Base-by-base conservation (phyloP, 2,329 filamentous ascomycete species). In the Trichoderma harzianum region DNA sequence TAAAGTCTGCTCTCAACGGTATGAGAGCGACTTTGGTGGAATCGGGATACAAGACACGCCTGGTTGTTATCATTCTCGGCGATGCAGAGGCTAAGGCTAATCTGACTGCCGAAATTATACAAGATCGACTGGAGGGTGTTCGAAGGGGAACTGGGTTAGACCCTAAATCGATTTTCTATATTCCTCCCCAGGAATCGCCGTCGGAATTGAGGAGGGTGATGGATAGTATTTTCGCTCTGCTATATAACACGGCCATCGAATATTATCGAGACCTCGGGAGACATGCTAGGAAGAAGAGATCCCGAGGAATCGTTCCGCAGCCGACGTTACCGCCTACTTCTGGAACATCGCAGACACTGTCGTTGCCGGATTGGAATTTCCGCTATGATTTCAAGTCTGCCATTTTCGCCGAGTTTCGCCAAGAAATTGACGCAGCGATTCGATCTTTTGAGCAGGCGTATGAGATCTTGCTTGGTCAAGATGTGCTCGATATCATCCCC, bases 211-310 rank as follows among this genome's bases (percentile, higher is more conserved):
- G 90, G 73, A 89, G 90, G 8, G 94, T 95, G 74, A 90, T 92
- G 0, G 89, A 91, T 69, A 92, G 88, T 66, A 88, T 97, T 53
- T 85, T 98, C 61, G 85, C 89, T 2, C 88, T 91, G 1, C 81
- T 98, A 58, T 94, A 95, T 72, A 89, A 91, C 1, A 85, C 90
- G 24, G 90, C 93, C 24, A 84, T 95, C 60, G 96, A 99, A 77
- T 97, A 98, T 81, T 98, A 98, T 80, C 88, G 95, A 60, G 95
- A 99, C 76, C 86, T 98, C 14, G 94, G 94, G n/a, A 95, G 97
- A 72, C 95, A 97, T 84, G 88, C 92, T 11, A 90, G 95, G 75
- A 92, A 96, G 79, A 98, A 98, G 84, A 92, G 93, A 75, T 92
- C 92, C 61, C 89, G 94, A 72, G 92, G 93, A 8, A 86, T 90